These are phyloP conservation scores for Fraxinus baroniana DNA, from an alignment of 305 asterid species.

Conservation along the genomic window DNA sequence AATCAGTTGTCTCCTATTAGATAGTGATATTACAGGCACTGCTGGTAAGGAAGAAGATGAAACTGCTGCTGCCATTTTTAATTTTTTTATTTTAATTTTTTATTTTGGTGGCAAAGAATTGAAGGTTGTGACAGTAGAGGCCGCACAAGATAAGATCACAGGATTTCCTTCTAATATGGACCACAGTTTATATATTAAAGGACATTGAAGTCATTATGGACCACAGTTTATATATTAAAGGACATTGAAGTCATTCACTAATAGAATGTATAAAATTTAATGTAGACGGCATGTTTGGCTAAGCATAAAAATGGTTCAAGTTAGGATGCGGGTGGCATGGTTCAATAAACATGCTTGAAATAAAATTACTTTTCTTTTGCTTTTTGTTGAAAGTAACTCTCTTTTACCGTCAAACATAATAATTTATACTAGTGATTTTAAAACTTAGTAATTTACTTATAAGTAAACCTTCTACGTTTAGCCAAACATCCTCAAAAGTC, in stretches of 20 bases:
- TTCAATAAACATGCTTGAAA: neutral
- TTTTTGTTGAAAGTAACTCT: neutral
- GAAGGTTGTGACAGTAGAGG: slow-evolving; percentile 42
- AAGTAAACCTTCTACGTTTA: neutral
- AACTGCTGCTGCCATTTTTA: slow-evolving; percentile 59
- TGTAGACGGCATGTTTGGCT: neutral
- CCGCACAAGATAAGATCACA: slow-evolving; percentile 54
- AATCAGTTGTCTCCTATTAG: slow-evolving; percentile 32
- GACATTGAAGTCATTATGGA: slow-evolving; percentile 25
- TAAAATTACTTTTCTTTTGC: neutral
- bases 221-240: slow-evolving; percentile 20
- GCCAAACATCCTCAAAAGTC: neutral
- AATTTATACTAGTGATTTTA: neutral
- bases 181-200: slow-evolving; percentile 20
- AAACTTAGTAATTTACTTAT: neutral
- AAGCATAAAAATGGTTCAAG: neutral
- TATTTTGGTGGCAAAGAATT: slow-evolving; percentile 42
- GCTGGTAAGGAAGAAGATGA: slow-evolving; percentile 50
- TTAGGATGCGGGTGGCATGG: neutral
- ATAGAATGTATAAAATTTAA: neutral
- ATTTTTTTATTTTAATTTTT: neutral
- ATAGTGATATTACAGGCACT: slow-evolving; percentile 29
- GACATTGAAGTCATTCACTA: slow-evolving; percentile 22
- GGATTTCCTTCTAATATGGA: slow-evolving; percentile 41
- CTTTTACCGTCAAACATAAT: neutral